Conservation (phyloP, 1,284 basidiomycete species). For the Trichosporon coremiiforme region DNA sequence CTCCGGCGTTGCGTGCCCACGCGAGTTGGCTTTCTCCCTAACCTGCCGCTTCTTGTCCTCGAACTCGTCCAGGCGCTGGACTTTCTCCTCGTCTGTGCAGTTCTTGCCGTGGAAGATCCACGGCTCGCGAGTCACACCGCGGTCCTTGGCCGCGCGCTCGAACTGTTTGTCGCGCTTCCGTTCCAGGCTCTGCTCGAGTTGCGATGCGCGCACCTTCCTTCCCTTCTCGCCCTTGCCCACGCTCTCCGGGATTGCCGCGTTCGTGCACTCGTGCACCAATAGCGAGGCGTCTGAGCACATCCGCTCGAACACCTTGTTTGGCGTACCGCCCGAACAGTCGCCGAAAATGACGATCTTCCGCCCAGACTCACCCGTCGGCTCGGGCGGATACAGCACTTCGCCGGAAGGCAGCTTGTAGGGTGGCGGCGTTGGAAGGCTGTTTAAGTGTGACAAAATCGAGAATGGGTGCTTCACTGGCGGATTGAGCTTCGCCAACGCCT, state of each 20-base stretch:
- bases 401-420: slow-evolving; percentile 75
- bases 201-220: slow-evolving; percentile 40
- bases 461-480: slow-evolving; percentile 68
- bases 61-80: slow-evolving; percentile 58
- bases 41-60: slow-evolving; percentile 59
- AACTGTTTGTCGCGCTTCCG: slow-evolving; percentile 41
- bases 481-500: slow-evolving; percentile 61
- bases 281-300: slow-evolving; percentile 49
- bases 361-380: slow-evolving; percentile 51
- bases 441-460: slow-evolving; percentile 68
- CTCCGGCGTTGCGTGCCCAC: slow-evolving; percentile 79
- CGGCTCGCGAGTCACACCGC: slow-evolving; percentile 26
- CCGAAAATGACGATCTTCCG: slow-evolving; percentile 58
- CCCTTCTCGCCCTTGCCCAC: slow-evolving; percentile 52
- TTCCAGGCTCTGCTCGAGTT: slow-evolving; percentile 51
- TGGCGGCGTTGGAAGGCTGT: slow-evolving; percentile 61
- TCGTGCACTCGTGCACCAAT: slow-evolving; percentile 76
- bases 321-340: slow-evolving; percentile 52
- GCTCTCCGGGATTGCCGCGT: slow-evolving; percentile 68
- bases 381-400: slow-evolving; percentile 71
- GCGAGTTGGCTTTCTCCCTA: slow-evolving; percentile 62
- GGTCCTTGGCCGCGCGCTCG: slow-evolving; percentile 32
- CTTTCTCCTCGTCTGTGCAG: slow-evolving; percentile 46
- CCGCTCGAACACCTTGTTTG: slow-evolving; percentile 42
- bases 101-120: slow-evolving; percentile 30